A percentile compares a stretch with the other conserved stretches of the same genome.
These are phyloP conservation scores for Corylus avellana DNA, from an alignment of 306 rosid genomes.

Conservation along the genomic window DNA sequence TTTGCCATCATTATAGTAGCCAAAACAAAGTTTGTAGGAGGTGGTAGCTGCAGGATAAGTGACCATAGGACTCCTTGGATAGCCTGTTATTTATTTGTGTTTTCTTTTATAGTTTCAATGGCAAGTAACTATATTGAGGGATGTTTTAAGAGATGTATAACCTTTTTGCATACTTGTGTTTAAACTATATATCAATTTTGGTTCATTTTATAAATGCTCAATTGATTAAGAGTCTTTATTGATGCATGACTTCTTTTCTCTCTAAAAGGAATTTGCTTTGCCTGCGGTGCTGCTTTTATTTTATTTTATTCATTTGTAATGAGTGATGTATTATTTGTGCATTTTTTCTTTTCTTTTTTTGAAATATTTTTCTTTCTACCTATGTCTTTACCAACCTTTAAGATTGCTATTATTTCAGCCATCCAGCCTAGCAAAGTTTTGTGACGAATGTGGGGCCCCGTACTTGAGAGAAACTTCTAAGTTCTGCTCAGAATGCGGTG, in stretches of 20 bases:
- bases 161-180: background rate
- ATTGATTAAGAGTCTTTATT: background rate
- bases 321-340: background rate
- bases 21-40: too few species aligned
- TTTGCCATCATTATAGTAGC: too few species aligned
- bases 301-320: background rate
- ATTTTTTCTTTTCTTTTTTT: too few species aligned
- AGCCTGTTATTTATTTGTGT: background rate
- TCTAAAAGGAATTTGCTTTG: background rate
- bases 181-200: background rate
- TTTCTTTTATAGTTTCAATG: background rate
- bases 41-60: background rate
- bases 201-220: background rate
- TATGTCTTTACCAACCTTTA: background rate
- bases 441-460: conserved; percentile 89
- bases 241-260: background rate
- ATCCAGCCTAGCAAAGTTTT: conserved; percentile 80
- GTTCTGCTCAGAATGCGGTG: conserved; percentile 92
- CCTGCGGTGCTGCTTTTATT: background rate
- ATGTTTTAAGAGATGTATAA: background rate
- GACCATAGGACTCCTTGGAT: background rate
- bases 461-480: conserved; percentile 90
- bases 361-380: background rate
- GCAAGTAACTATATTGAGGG: background rate
- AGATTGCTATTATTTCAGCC: conserved; percentile 52